Evolutionary conservation across 495 filamentous ascomycete genomes (phyloP).

Genomic region (Glutinoglossum americanum): DNA sequence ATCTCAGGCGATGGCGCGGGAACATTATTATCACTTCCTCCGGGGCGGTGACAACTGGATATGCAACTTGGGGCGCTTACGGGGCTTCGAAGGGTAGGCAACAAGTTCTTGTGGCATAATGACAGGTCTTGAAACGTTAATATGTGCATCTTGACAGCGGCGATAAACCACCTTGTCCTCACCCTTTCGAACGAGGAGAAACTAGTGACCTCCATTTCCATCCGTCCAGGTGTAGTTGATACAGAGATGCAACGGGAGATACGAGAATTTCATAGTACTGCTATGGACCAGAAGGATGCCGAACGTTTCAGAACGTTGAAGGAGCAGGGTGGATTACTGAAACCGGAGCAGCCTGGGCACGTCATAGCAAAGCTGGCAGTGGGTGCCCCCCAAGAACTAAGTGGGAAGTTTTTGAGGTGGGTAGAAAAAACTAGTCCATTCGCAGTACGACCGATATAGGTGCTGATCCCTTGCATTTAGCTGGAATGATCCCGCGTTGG

Average conservation of each 20-base stretch:
- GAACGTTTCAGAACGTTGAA: conserved; percentile 49
- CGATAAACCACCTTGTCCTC: conserved; percentile 57
- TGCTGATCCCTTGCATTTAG: conserved; percentile 17
- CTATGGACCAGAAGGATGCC: conserved; percentile 42
- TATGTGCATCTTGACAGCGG: conserved; percentile 25
- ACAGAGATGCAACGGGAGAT: conserved; percentile 85
- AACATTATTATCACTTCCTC: conserved; percentile 55
- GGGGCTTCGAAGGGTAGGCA: conserved; percentile 42
- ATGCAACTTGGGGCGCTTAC: conserved; percentile 60
- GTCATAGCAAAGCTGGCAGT: conserved; percentile 65
- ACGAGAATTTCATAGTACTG: conserved; percentile 40
- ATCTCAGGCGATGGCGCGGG: conserved; percentile 45
- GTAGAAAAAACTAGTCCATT: conserved; percentile 9
- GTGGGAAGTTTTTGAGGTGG: conserved; percentile 55
- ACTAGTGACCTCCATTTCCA: conserved; percentile 41
- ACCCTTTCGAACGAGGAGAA: conserved; percentile 65
- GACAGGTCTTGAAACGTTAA: not conserved
- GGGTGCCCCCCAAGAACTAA: conserved; percentile 39
- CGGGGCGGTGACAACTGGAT: conserved; percentile 45
- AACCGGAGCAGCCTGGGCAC: conserved; percentile 64
- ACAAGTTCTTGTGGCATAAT: not conserved
- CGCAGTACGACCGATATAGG: not conserved
- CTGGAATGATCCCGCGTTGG: conserved; percentile 48
- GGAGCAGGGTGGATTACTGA: conserved; percentile 43
- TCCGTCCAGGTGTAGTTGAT: conserved; percentile 73